Evolutionary conservation across 163 green algal species (phyloP), one percentile per base, ranked within the genome.

Genomic region (Scenedesmus sp.): DNA sequence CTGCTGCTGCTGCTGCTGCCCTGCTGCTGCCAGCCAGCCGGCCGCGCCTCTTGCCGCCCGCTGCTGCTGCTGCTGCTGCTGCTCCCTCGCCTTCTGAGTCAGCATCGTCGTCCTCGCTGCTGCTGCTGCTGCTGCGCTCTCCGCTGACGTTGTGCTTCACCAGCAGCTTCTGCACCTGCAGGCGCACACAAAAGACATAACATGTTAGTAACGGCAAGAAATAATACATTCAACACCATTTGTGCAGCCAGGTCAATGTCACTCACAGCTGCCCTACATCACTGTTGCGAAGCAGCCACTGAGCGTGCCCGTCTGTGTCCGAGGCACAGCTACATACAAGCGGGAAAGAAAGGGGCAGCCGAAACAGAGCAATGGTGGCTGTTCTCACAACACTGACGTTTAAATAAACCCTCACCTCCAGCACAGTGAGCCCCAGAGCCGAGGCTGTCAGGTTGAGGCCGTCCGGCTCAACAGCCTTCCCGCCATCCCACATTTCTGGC

Each of bases 121-220:
- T 26, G 87, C 56, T 34, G 87, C 23, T 20, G 79, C 77, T 74
- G 52, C 13, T 0, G 10, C 59, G 52, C 26, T 56, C 23, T 12
- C 20, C 55, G 74, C 56, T 55, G 55, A 90, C 87, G 84, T 59
- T 64, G 73, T 88, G 46, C 74, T 90, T 93, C 2, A 82, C 6
- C 20, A 93, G 74, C 76, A 91, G 73, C 84, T 91, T 93, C 60
- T 88, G 90, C 18, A 93, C 84, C 73, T 91, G 55, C 16, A 8
- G 13, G 59, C 8, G 3, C 8, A 13, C 8, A 5, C 26, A 10
- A 77, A 34, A 18, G 13, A 46, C 26, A 34, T 34, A 13, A 34
- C 67, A 77, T 46, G 67, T 77, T 46, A 77, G 67, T 34, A 77
- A 77, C 16, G 34, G 10, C 59, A 64, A 10, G 10, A 64, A 64